Conservation (phyloP, 1,284 basidiomycete genomes). For the Phellinidium pouzarii region DNA sequence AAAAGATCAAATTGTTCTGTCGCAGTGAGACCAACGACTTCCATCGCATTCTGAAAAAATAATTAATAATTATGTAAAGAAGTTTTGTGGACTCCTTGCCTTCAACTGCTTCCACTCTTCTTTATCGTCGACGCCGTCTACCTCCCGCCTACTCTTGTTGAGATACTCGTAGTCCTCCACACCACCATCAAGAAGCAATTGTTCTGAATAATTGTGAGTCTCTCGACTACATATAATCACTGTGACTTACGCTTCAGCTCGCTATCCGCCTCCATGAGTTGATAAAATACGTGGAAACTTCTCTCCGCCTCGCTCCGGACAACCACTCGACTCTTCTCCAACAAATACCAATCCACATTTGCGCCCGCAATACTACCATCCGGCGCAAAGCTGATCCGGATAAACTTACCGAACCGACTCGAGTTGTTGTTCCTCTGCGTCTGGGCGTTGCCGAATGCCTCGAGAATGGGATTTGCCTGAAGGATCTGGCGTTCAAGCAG, state of each 20-base stretch:
- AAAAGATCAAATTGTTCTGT: conserved; percentile 91
- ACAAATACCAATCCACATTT: conserved; percentile 97
- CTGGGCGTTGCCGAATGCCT: conserved; percentile 98
- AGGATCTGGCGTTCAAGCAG: conserved; percentile 94
- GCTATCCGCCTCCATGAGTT: conserved; percentile 66
- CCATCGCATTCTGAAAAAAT: conserved; percentile 57
- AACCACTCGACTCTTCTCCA: conserved; percentile 96
- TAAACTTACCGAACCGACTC: conserved; percentile 97
- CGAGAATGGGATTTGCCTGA: conserved; percentile 96
- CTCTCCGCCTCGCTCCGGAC: conserved; percentile 85
- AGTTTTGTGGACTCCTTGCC: conserved; percentile 33
- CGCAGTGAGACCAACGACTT: conserved; percentile 80
- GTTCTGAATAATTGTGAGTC: conserved; percentile 39
- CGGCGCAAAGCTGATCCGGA: conserved; percentile 91
- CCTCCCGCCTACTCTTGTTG: conserved; percentile 82
- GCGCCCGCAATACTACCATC: conserved; percentile 96
- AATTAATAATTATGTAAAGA: background rate
- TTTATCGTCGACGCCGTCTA: conserved; percentile 92
- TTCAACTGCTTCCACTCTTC: conserved; percentile 84
- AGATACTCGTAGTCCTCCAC: conserved; percentile 88
- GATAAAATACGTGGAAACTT: conserved; percentile 97
- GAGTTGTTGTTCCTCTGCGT: conserved; percentile 99
- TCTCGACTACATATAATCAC: background rate
- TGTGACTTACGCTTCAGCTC: conserved; percentile 53
- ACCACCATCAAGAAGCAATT: conserved; percentile 69